phyloP scores from a whole-genome alignment of 1,139 yeast species.

The Pichia sp. region DNA sequence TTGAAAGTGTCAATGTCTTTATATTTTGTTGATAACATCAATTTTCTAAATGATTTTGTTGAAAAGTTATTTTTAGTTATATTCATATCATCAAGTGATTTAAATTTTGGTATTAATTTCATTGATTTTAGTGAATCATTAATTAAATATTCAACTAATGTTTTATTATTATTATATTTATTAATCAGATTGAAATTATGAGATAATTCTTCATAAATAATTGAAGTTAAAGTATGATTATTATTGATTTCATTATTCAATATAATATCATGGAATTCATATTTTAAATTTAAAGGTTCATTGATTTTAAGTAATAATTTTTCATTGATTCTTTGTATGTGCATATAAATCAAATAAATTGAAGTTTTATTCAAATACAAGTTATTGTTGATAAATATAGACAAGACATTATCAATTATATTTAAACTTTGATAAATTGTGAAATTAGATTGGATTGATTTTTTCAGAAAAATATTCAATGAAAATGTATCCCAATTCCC shows the following conservation, averaged over 20 bases:
- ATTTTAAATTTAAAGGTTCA: neutral
- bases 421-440: neutral
- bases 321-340: neutral
- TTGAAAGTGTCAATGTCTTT: neutral
- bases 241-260: neutral
- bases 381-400: neutral
- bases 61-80: neutral
- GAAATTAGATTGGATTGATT: neutral
- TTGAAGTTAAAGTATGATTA: neutral
- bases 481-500: slow-evolving; percentile 7
- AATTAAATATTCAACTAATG: neutral
- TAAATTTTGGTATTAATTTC: slow-evolving; percentile 1
- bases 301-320: neutral
- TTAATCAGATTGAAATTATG: neutral
- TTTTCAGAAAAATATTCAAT: slow-evolving; percentile 6
- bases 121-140: slow-evolving; percentile 1
- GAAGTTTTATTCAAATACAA: slow-evolving; percentile 3
- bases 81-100: neutral
- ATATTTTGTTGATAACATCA: slow-evolving; percentile 1
- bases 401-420: slow-evolving; percentile 1
- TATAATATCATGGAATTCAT: neutral
- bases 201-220: slow-evolving; percentile 2
- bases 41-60: neutral
- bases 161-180: too few relatives aligned
- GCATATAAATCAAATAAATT: slow-evolving; percentile 6